Base-by-base conservation (phyloP, 495 filamentous ascomycete species). In the Umbilicaria muhlenbergii region DNA sequence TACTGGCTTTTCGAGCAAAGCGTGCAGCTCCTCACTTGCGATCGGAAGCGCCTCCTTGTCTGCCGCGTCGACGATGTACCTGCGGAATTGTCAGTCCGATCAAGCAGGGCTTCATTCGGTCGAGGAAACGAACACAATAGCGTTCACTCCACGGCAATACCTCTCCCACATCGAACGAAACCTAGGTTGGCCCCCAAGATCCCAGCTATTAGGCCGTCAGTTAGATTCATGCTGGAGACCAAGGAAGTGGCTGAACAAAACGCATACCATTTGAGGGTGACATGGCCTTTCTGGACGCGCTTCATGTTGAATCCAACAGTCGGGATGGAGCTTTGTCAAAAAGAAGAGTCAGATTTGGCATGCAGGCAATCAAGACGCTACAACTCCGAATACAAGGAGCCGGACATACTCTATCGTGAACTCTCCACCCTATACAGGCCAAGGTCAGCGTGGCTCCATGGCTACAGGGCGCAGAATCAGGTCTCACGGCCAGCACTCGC, bases 271-370 rank as follows among this genome's bases (percentile, higher is more conserved):
- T 95, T 96, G 59, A 98, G 70, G 46, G 91, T 95, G 58, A 98
- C 91, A 77, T 98, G 91, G 50, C 91, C 91, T 56, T 89, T 89
- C 65, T 95, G 88, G 50, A 98, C 86, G 47, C 83, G 78, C 74
- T 98, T 96, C 75, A 94, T 94, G 64, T 95, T 96, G 69, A 96
- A 96, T 49, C 91, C 91, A 51, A 98, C 89, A 11, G 91, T 98
- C 40, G 91, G 91, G 54, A 98, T 95, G 41, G 91, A 93, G 67
- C 91, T 98, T 66, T 52, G 60, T n/a, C 34, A 10, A 41, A 31
- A n/a, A 5, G 21, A 19, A 17, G 33, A 41, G 36, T 41, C 33
- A 42, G 32, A 17, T 28, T 28, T 28, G 39, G 38, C 38, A 45
- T 32, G 34, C 15, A 39, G 42, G 34, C 40, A 34, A 39, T 39